phyloP scores from a whole-genome alignment of 2,329 filamentous ascomycete genomes.

The Reticulascus tulasneorum region DNA sequence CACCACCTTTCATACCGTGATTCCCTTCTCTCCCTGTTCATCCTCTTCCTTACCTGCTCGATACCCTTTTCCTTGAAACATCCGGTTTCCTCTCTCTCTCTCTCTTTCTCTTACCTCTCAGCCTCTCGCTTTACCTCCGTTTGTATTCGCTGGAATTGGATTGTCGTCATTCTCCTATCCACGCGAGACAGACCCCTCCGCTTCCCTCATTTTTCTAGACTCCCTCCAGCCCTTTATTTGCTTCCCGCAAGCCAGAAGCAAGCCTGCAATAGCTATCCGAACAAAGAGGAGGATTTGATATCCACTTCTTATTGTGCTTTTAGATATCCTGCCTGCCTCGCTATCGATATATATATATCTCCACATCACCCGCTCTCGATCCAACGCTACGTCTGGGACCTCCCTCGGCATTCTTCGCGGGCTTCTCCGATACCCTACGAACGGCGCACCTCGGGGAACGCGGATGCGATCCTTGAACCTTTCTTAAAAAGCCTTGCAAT shows the following conservation, averaged over 20 bases:
- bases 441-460: no score
- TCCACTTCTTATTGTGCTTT: constrained; percentile 7
- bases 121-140: no score
- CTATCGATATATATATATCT: constrained; percentile 3
- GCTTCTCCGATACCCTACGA: neutral
- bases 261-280: constrained; percentile 1
- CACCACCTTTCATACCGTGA: no score
- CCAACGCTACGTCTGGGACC: neutral
- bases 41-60: neutral
- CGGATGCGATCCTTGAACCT: neutral
- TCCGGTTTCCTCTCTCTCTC: constrained; percentile 8
- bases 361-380: constrained; percentile 4
- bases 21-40: constrained; percentile 4
- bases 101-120: no score
- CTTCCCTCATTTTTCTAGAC: constrained; percentile 1
- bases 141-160: constrained; percentile 8
- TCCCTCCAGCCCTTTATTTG: constrained; percentile 4
- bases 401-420: no score
- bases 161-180: constrained; percentile 5
- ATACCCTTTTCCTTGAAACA: constrained; percentile 15
- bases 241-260: constrained; percentile 1
- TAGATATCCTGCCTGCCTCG: constrained; percentile 3
- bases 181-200: constrained; percentile 1
- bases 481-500: neutral
- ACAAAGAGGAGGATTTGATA: constrained; percentile 11